Base-by-base conservation (phyloP, 345 rosid genomes). In the Hevea brasiliensis region DNA sequence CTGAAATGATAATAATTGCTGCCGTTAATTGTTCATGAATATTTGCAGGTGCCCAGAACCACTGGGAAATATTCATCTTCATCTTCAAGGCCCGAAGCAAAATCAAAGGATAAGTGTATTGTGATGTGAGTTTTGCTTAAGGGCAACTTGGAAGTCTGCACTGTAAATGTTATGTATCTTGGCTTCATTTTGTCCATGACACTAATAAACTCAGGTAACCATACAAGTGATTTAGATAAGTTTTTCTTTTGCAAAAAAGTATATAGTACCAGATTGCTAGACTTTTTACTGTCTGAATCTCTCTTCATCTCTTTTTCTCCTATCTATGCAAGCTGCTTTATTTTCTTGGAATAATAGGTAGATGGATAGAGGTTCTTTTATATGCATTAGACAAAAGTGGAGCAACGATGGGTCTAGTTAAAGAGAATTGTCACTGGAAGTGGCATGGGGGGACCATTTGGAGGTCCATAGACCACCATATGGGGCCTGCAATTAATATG, bases 31-130 rank as follows among this genome's bases (percentile, higher is more conserved):
- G 37, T 58, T 18, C 41, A 13, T 10, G 37, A 64, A 55, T 57
- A 66, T 53, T 51, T 80, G 74, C 83, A 94, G 98, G 90, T 80
- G 76, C 78, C 89, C 2, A 89, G 89, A 79, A 87, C 70, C 64
- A 78, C 84, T 37, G 86, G 78, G 20, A 90, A 84, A 80, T 60
- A 42, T 37, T 27, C 69, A 4, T 65, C 89, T 51, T 70, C 94
- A 3, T 74, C 89, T 2, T 65, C 91, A 13, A 90, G 74, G 83
- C 75, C 85, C 0, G 96, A 90, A 0, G 79, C 87, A 72, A 94
- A 92, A 81, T 67, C 92, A 54, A 91, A 92, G 77, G 92, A 85
- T 4, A 92, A 84, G 81, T 92, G 97, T 82, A 82, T 65, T 71
- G 75, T 92, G 77, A 87, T 92, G 97, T 92, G 85, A 90, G 68